Conservation (phyloP, 345 rosid species). For the Pistacia atlantica region DNA sequence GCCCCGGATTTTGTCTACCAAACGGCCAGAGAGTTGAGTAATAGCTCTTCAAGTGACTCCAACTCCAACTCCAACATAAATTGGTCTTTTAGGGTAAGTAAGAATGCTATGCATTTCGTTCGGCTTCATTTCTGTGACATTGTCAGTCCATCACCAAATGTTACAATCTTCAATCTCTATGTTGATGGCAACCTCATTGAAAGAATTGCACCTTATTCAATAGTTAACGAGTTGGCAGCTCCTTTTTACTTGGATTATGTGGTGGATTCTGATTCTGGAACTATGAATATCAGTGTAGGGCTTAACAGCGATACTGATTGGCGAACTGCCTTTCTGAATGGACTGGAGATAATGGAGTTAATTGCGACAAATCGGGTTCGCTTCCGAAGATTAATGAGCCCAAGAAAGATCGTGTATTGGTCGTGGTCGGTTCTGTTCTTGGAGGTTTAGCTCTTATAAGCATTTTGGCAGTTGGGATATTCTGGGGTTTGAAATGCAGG, state of each 20-base stretch:
- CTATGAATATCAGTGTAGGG: constrained; percentile 39
- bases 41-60: not conserved
- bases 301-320: fast-evolving
- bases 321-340: constrained; percentile 43
- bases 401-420: not conserved
- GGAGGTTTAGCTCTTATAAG: constrained; percentile 32
- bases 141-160: not conserved
- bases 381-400: not conserved
- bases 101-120: constrained; percentile 40
- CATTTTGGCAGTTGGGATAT: constrained; percentile 26
- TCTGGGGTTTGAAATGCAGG: constrained; percentile 24
- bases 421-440: constrained; percentile 30
- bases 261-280: constrained; percentile 47
- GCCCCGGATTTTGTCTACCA: constrained; percentile 49
- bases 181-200: constrained; percentile 25
- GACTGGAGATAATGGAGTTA: constrained; percentile 57
- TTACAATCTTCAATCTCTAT: constrained; percentile 34
- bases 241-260: constrained; percentile 51
- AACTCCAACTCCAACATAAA: constrained; percentile 30
- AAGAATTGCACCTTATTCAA: constrained; percentile 21
- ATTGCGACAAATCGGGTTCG: constrained; percentile 18
- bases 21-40: constrained; percentile 40
- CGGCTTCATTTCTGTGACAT: constrained; percentile 65
- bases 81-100: constrained; percentile 48
- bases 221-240: fast-evolving